These are phyloP conservation scores for Ascosphaera apis DNA, from an alignment of 2,329 filamentous ascomycete species.

Conservation along the genomic window DNA sequence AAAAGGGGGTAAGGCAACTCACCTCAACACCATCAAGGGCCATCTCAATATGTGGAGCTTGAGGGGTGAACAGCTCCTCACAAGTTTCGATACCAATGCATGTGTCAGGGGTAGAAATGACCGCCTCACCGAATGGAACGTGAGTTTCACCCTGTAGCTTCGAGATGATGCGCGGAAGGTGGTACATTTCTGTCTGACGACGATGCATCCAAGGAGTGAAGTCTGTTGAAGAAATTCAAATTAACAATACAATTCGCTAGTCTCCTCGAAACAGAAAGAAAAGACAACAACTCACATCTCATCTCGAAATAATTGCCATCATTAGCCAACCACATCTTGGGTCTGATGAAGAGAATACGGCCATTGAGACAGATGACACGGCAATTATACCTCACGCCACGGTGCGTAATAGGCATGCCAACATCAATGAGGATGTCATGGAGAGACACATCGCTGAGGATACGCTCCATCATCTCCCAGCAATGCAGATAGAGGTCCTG, in stretches of 20 bases:
- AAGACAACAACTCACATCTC: neutral
- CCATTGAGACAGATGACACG: slow-evolving; percentile 39
- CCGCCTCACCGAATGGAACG: slow-evolving; percentile 42
- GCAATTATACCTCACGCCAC: slow-evolving; percentile 38
- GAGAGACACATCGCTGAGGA: slow-evolving; percentile 33
- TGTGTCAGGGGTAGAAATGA: slow-evolving; percentile 35
- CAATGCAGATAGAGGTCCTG: slow-evolving; percentile 30
- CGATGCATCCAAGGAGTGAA: neutral
- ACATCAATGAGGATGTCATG: slow-evolving; percentile 43
- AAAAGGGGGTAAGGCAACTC: neutral
- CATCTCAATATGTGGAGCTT: slow-evolving; percentile 31
- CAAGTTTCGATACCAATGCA: slow-evolving; percentile 13
- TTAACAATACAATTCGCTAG: too few species aligned
- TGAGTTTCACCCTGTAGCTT: slow-evolving; percentile 29
- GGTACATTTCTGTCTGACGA: slow-evolving; percentile 30
- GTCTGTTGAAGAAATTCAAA: neutral
- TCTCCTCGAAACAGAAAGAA: neutral
- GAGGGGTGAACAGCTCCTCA: slow-evolving; percentile 39
- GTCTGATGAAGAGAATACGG: slow-evolving; percentile 41
- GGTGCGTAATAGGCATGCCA: slow-evolving; percentile 32
- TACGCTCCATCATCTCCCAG: slow-evolving; percentile 36
- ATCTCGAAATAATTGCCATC: slow-evolving; percentile 35
- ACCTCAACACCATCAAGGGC: slow-evolving; percentile 41
- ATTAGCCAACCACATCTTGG: slow-evolving; percentile 45
- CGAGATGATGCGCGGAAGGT: slow-evolving; percentile 34